Percentiles rank a stretch among this genome's conserved stretches.
Conservation (phyloP, 306 rosid species). For the Trifolium fragiferum region DNA sequence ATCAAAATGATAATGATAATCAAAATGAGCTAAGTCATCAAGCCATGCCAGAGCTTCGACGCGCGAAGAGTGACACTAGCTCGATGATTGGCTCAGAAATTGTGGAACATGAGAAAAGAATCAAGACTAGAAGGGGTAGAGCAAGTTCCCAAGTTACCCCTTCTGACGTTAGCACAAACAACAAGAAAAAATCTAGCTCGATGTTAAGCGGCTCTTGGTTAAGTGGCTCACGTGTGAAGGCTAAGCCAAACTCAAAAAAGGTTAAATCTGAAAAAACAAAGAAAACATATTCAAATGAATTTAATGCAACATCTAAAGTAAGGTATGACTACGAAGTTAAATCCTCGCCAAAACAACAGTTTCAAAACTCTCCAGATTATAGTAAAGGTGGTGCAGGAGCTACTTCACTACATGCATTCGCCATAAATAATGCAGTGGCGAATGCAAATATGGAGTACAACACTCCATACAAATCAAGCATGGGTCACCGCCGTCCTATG, state of each 20-base stretch:
- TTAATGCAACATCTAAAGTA: neutral
- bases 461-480: conserved; percentile 61
- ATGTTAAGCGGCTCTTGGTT: conserved; percentile 53
- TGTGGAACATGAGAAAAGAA: conserved; percentile 41
- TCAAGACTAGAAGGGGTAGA: conserved; percentile 41
- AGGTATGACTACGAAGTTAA: conserved; percentile 41
- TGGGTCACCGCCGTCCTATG: conserved; percentile 26
- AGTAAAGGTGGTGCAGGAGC: conserved; percentile 36
- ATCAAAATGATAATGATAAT: conserved; percentile 45
- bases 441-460: conserved; percentile 49
- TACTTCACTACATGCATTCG: conserved; percentile 44
- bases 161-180: conserved; percentile 43
- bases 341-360: conserved; percentile 33
- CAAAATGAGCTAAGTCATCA: conserved; percentile 36
- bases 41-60: conserved; percentile 51
- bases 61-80: conserved; percentile 78
- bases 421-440: neutral
- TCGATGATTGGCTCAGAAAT: conserved; percentile 68
- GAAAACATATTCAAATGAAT: neutral
- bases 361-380: conserved; percentile 30
- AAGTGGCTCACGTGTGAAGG: conserved; percentile 44
- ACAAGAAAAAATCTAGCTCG: conserved; percentile 48
- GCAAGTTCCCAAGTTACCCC: conserved; percentile 48
- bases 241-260: neutral
- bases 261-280: conserved; percentile 11